phyloP scores from a whole-genome alignment of 768 basidiomycete species.

The Lactarius deliciosus region DNA sequence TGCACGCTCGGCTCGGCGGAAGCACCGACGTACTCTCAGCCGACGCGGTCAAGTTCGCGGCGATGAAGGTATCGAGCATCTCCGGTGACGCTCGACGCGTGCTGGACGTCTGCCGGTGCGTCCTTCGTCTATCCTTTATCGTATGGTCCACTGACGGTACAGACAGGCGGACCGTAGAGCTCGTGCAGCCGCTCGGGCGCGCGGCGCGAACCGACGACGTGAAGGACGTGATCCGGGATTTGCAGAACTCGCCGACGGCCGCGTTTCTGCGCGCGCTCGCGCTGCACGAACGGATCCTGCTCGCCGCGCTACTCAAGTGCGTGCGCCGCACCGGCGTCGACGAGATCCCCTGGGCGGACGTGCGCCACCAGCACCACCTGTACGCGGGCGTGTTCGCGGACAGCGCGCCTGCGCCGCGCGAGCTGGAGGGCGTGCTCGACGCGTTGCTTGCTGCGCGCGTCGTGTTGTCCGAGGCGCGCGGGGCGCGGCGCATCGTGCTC shows the following conservation, averaged over 20 bases:
- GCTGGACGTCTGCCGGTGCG: slow-evolving; percentile 86
- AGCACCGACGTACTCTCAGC: slow-evolving; percentile 53
- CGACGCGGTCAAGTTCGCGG: slow-evolving; percentile 83
- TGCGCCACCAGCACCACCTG: slow-evolving; percentile 72
- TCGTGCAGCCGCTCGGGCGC: slow-evolving; percentile 51
- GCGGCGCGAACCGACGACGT: slow-evolving; percentile 71
- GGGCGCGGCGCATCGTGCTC: slow-evolving; percentile 72
- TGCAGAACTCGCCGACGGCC: slow-evolving; percentile 91
- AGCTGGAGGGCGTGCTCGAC: slow-evolving; percentile 69
- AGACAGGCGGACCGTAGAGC: slow-evolving; percentile 77
- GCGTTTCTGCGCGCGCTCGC: slow-evolving; percentile 80
- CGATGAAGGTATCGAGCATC: slow-evolving; percentile 73
- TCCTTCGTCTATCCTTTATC: slow-evolving; percentile 8
- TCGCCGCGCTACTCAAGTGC: slow-evolving; percentile 80
- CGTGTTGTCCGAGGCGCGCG: slow-evolving; percentile 64
- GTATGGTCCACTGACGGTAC: not conserved
- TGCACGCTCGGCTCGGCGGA: slow-evolving; percentile 70
- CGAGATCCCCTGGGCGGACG: slow-evolving; percentile 84
- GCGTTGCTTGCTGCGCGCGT: slow-evolving; percentile 78
- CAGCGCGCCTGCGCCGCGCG: slow-evolving; percentile 56
- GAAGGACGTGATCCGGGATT: slow-evolving; percentile 71
- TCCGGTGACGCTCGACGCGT: slow-evolving; percentile 94
- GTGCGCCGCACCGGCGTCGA: slow-evolving; percentile 81
- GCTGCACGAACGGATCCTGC: slow-evolving; percentile 85
- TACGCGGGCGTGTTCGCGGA: slow-evolving; percentile 65